These are phyloP conservation scores for Rhynchosporium agropyri DNA, from an alignment of 2,329 filamentous ascomycete genomes.

Conservation along the genomic window DNA sequence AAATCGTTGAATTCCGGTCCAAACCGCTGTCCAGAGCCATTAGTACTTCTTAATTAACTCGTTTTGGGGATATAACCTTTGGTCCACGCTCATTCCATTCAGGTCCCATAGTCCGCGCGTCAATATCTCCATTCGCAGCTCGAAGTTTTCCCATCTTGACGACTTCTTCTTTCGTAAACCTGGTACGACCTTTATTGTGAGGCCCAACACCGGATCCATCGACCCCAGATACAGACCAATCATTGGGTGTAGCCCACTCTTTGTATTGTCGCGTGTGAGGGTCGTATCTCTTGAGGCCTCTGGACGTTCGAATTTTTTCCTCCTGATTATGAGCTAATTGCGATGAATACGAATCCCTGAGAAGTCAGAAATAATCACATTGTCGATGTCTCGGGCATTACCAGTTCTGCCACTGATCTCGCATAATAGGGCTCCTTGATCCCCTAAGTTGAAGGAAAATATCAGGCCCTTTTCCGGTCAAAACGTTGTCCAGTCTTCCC, in stretches of 20 bases:
- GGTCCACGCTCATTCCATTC: constrained; percentile 38
- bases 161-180: constrained; percentile 34
- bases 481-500: constrained; percentile 43
- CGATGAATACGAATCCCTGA: constrained; percentile 39
- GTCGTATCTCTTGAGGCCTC: constrained; percentile 38
- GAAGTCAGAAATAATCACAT: neutral
- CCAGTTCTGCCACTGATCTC: constrained; percentile 41
- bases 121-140: constrained; percentile 15
- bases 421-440: constrained; percentile 29
- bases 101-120: constrained; percentile 31
- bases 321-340: constrained; percentile 20
- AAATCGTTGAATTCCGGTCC: constrained; percentile 36
- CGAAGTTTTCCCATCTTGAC: constrained; percentile 25
- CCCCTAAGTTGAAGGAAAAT: constrained; percentile 43
- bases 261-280: constrained; percentile 37
- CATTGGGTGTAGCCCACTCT: constrained; percentile 31
- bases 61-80: constrained; percentile 25
- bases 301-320: constrained; percentile 1
- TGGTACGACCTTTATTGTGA: constrained; percentile 30
- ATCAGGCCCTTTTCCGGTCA: constrained; percentile 47
- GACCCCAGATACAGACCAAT: constrained; percentile 30
- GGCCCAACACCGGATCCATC: constrained; percentile 13
- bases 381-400: constrained; percentile 8
- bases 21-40: constrained; percentile 33
- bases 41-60: neutral